phyloP scores from a whole-genome alignment of 305 asterid species.

The Stenogyne calaminthoides region DNA sequence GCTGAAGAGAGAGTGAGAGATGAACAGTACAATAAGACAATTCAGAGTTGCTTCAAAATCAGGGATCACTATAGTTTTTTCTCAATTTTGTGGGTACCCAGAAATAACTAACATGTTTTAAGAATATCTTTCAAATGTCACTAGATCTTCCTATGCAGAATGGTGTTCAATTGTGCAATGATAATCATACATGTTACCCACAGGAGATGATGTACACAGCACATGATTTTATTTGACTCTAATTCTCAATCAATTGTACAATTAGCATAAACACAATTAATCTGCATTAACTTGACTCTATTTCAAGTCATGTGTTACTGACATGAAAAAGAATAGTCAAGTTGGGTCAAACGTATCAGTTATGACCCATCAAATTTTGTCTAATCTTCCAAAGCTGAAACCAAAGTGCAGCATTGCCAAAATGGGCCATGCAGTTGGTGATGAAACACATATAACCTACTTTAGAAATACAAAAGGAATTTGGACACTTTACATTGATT shows the following conservation, averaged over 20 bases:
- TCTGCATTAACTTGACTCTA: too few relatives aligned
- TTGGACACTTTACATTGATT: not conserved
- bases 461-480: not conserved
- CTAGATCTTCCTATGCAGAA: not conserved
- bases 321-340: too few relatives aligned
- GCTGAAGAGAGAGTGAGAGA: not conserved
- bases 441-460: not conserved
- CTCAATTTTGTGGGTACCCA: conserved; percentile 4
- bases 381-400: not conserved
- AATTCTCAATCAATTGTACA: not conserved
- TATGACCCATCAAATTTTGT: too few relatives aligned
- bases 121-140: not conserved
- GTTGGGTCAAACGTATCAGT: too few relatives aligned
- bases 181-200: not conserved
- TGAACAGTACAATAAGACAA: conserved; percentile 16
- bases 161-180: not conserved
- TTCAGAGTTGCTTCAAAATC: conserved; percentile 4
- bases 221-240: not conserved
- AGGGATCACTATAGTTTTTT: conserved; percentile 23
- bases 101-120: not conserved
- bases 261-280: not conserved
- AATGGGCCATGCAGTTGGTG: conserved; percentile 2
- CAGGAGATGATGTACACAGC: not conserved
- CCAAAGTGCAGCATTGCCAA: not conserved
- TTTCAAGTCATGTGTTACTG: too few relatives aligned